phyloP scores from a whole-genome alignment of 78 protist genomes.

The Tieghemostelium lacteum region DNA sequence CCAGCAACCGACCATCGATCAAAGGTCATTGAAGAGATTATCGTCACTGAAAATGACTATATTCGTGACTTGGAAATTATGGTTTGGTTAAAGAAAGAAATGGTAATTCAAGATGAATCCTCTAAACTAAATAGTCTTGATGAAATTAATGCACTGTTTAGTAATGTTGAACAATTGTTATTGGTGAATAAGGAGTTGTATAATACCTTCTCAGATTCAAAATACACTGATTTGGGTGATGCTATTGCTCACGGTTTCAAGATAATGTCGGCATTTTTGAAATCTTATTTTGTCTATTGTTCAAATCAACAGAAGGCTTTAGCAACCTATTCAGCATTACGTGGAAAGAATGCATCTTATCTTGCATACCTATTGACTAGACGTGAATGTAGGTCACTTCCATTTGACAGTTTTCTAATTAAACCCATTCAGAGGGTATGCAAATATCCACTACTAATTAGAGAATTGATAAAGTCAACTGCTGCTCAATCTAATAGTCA shows the following conservation, averaged over 20 bases:
- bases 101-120: background rate
- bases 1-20: conserved; percentile 29
- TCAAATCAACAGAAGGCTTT: conserved; percentile 68
- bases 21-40: conserved; percentile 54
- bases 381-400: conserved; percentile 67
- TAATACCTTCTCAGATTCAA: conserved; percentile 10
- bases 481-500: conserved; percentile 14
- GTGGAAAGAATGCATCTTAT: conserved; percentile 66
- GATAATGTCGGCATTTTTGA: conserved; percentile 25
- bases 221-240: conserved; percentile 8
- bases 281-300: conserved; percentile 64
- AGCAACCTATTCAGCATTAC: conserved; percentile 16
- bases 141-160: conserved; percentile 56
- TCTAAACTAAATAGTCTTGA: conserved; percentile 2
- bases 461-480: conserved; percentile 70
- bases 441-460: conserved; percentile 73
- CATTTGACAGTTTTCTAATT: conserved; percentile 75
- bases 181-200: conserved; percentile 40
- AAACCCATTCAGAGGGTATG: conserved; percentile 82
- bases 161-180: conserved; percentile 61
- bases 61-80: conserved; percentile 69
- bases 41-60: conserved; percentile 58
- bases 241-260: conserved; percentile 42
- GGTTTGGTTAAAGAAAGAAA: conserved; percentile 62
- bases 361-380: conserved; percentile 56